Evolutionary conservation across 169 alveolate genomes (phyloP), one percentile per base, ranked within the genome.

Genomic region (Babesia sp.): DNA sequence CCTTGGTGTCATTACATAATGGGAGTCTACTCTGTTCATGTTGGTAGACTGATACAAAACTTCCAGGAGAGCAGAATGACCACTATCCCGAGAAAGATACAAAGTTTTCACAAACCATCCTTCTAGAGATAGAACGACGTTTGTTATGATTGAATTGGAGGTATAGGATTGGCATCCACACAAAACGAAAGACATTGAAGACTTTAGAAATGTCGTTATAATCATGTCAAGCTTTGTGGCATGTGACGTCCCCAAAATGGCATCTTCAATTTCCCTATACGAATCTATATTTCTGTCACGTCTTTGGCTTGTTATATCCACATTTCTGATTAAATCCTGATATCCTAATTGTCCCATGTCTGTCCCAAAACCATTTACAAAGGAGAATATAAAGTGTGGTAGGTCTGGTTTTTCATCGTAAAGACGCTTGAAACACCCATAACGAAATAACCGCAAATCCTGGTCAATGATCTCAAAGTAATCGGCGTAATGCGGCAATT

Each of bases 321-420:
- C 56, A 3, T 0, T 39, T 0, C 11, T 26, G 5, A 41, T 20
- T 1, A 66, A 48, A 6, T 50, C 50, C 24, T n/a, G 53, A 16
- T 20, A 66, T 2, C 53, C 76, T 14, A 33, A n/a, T 3, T 22
- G 2, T 22, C 54, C 54, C 56, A 66, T n/a, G 18, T 66, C 51
- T 42, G 50, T 22, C 20, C 76, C 76, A 48, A 29, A 66, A 2
- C 64, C 42, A 7, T 37, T 46, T 5, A 50, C 76, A 37, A 66
- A 66, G 7, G 76, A 4, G 20, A 45, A 66, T 46, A 66, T 11
- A 46, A 66, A 66, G 48, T 28, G 6, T 0, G 37, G 14, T 1
- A 6, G 1, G 24, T 20, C 50, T 4, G 24, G 18, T 16, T 16
- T 20, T 1, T 7, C 18, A 1, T 24, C 31, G 2, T 51, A 14